Percentiles rank a stretch among this genome's conserved stretches.
Evolutionary conservation across 1,284 basidiomycete species (phyloP).

Genomic region (Moesziomyces sp.): DNA sequence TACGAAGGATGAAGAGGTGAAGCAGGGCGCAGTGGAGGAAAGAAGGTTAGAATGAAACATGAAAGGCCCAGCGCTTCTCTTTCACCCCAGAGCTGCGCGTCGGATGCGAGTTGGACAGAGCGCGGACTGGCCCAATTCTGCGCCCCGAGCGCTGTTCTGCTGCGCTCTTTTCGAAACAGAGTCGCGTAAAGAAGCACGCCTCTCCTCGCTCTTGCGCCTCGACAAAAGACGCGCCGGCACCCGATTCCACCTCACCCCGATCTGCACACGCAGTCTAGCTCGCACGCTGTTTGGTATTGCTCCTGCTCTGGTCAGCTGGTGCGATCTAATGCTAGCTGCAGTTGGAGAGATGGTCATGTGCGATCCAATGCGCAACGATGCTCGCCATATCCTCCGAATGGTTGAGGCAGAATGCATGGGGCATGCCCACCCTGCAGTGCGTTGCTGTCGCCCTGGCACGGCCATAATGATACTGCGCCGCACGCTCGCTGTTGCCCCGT

Average conservation of each 20-base stretch:
- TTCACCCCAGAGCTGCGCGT: too few relatives aligned
- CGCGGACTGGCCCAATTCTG: too few relatives aligned
- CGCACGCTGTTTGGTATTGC: too few relatives aligned
- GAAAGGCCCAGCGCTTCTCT: too few relatives aligned
- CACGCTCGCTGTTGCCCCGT: background rate
- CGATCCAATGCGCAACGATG: conserved; percentile 32
- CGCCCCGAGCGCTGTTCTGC: too few relatives aligned
- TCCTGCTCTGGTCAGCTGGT: too few relatives aligned
- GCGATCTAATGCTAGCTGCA: too few relatives aligned
- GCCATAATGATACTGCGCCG: conserved; percentile 13
- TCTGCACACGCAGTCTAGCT: too few relatives aligned
- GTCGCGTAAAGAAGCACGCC: conserved; percentile 6
- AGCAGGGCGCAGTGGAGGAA: background rate
- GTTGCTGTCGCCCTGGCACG: conserved; percentile 31
- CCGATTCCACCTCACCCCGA: too few relatives aligned
- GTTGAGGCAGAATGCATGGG: conserved; percentile 56
- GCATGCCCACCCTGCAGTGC: conserved; percentile 50
- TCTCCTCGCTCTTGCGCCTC: too few relatives aligned
- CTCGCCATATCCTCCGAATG: conserved; percentile 39
- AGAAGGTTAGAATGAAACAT: background rate
- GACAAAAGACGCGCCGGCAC: background rate
- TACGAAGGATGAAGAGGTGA: too few relatives aligned
- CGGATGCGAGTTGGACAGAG: too few relatives aligned
- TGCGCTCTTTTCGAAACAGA: background rate
- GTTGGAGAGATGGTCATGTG: conserved; percentile 17